Evolutionary conservation across 495 filamentous ascomycete genomes (phyloP).

Genomic region (Tuber microsphaerosporum): DNA sequence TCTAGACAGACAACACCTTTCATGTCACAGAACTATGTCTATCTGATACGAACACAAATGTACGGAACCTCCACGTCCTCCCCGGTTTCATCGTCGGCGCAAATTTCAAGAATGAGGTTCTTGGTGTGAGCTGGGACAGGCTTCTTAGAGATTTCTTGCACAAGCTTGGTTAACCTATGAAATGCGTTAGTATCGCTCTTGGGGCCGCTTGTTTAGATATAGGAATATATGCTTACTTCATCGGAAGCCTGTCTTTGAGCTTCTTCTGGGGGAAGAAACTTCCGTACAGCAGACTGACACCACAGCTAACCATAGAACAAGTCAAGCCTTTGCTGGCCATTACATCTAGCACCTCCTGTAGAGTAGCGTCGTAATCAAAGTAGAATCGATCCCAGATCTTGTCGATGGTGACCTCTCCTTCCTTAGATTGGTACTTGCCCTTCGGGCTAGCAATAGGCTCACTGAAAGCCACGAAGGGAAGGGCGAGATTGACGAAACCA

Average conservation of each 20-base stretch:
- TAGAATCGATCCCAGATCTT: constrained; percentile 99
- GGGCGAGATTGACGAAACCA: constrained; percentile 91
- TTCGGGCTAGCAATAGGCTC: constrained; percentile 91
- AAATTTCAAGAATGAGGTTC: constrained; percentile 94
- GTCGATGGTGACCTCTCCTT: constrained; percentile 77
- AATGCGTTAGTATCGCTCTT: constrained; percentile 40
- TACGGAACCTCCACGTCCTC: constrained; percentile 98
- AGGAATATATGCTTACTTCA: constrained; percentile 52
- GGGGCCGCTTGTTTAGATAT: background rate
- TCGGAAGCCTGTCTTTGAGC: constrained; percentile 68
- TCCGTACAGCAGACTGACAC: constrained; percentile 92
- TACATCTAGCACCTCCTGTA: constrained; percentile 71
- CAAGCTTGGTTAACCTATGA: constrained; percentile 70
- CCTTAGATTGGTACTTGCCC: constrained; percentile 66
- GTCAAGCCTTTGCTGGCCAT: constrained; percentile 73
- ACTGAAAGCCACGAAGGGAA: constrained; percentile 97
- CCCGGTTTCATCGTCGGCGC: constrained; percentile 77
- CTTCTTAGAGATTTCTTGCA: constrained; percentile 86
- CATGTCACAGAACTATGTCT: constrained; percentile 1
- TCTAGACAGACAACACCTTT: background rate
- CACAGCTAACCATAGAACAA: constrained; percentile 90
- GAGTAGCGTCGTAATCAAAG: constrained; percentile 66
- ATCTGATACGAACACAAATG: constrained; percentile 61
- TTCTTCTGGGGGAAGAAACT: constrained; percentile 87
- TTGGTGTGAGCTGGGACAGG: constrained; percentile 81